These are phyloP conservation scores for Elasticomyces elasticus DNA, from an alignment of 495 filamentous ascomycete species.

Conservation along the genomic window DNA sequence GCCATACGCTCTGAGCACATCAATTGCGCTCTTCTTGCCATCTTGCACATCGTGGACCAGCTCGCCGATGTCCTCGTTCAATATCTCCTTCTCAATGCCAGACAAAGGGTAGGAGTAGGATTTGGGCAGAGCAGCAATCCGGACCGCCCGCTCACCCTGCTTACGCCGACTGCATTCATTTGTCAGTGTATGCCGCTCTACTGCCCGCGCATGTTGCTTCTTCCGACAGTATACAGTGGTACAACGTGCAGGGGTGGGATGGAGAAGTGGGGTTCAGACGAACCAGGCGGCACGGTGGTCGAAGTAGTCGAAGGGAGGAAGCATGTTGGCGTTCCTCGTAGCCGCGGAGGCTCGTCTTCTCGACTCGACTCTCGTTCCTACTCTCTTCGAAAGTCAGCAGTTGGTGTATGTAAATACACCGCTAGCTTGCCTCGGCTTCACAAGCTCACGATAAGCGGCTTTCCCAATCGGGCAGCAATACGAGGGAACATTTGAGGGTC, in stretches of 20 bases:
- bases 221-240: background rate
- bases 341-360: background rate
- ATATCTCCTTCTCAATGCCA: constrained; percentile 48
- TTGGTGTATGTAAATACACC: too few relatives aligned
- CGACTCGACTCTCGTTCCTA: background rate
- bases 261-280: constrained; percentile 17
- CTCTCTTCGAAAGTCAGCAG: background rate
- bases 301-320: constrained; percentile 52
- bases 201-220: background rate
- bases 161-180: constrained; percentile 56
- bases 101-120: constrained; percentile 58
- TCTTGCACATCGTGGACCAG: constrained; percentile 71
- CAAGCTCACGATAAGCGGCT: too few relatives aligned
- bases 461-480: too few relatives aligned
- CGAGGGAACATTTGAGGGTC: too few relatives aligned
- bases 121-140: constrained; percentile 55
- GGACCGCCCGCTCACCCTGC: constrained; percentile 58
- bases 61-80: constrained; percentile 64
- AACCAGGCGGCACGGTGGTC: constrained; percentile 47
- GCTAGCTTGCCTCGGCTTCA: too few relatives aligned
- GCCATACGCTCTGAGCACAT: constrained; percentile 80
- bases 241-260: constrained; percentile 1
- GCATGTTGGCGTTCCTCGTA: constrained; percentile 30
- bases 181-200: background rate
- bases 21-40: constrained; percentile 38